A percentile compares a stretch with the other conserved stretches of the same genome.
phyloP scores from a whole-genome alignment of 306 rosid genomes.

The Fagus crenata region DNA sequence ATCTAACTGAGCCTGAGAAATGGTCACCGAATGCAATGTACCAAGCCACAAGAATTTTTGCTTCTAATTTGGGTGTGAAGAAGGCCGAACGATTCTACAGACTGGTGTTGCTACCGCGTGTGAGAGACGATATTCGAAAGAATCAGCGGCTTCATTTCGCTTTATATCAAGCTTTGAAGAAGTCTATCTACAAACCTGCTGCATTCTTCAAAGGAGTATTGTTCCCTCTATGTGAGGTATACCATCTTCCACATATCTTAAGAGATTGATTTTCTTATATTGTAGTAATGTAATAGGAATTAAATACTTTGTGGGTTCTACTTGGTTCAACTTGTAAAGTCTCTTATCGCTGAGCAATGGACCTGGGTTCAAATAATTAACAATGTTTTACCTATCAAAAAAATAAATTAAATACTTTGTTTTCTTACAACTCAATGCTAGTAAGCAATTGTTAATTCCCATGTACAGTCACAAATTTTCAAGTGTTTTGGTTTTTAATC shows the following conservation, averaged over 20 bases:
- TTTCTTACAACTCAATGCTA: too few species aligned
- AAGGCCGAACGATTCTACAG: slow-evolving; percentile 79
- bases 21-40: slow-evolving; percentile 92
- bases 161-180: slow-evolving; percentile 76
- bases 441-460: too few species aligned
- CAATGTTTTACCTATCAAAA: too few species aligned
- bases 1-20: slow-evolving; percentile 81
- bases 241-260: slow-evolving; percentile 4
- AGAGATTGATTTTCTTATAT: neutral
- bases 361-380: too few species aligned
- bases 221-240: slow-evolving; percentile 90
- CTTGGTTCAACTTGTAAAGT: too few species aligned
- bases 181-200: slow-evolving; percentile 81
- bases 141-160: slow-evolving; percentile 83
- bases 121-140: slow-evolving; percentile 76
- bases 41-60: slow-evolving; percentile 79
- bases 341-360: too few species aligned
- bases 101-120: slow-evolving; percentile 80
- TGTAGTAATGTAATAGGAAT: too few species aligned
- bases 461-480: too few species aligned
- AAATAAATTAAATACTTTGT: too few species aligned
- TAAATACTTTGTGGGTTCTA: too few species aligned
- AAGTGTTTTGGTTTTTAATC: neutral
- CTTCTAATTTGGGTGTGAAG: slow-evolving; percentile 72
- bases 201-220: slow-evolving; percentile 86